A percentile compares a stretch with the other conserved stretches of the same genome.
These are phyloP conservation scores for Clarireedia homoeocarpa DNA, from an alignment of 2,329 filamentous ascomycete species.

Conservation along the genomic window DNA sequence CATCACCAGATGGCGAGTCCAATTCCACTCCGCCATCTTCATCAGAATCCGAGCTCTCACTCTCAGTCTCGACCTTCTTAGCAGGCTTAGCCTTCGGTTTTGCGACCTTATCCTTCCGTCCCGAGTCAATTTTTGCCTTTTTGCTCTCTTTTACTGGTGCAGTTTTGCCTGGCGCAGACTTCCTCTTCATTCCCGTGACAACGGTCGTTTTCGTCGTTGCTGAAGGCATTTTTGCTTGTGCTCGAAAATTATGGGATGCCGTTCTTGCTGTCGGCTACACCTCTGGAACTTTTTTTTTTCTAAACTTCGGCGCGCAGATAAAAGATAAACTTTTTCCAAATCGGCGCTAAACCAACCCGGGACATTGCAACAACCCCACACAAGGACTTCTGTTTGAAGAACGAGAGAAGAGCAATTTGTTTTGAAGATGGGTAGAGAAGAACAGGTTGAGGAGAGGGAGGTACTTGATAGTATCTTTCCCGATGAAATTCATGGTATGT, in stretches of 20 bases:
- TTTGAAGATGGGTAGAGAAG: slow-evolving; percentile 61
- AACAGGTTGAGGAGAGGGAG: slow-evolving; percentile 92
- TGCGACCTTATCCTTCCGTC: slow-evolving; percentile 4
- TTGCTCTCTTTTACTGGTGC: slow-evolving; percentile 38
- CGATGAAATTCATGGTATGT: slow-evolving; percentile 83
- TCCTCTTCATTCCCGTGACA: slow-evolving; percentile 47
- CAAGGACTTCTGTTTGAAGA: neutral
- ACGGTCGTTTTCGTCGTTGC: slow-evolving; percentile 36
- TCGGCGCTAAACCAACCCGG: slow-evolving; percentile 19
- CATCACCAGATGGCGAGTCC: slow-evolving; percentile 27
- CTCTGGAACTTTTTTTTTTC: slow-evolving; percentile 14
- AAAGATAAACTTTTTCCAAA: slow-evolving; percentile 11
- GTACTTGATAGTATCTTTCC: slow-evolving; percentile 98
- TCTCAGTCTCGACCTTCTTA: slow-evolving; percentile 31
- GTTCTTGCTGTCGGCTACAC: neutral
- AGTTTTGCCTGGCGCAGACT: slow-evolving; percentile 41
- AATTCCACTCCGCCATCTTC: slow-evolving; percentile 24
- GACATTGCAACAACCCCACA: slow-evolving; percentile 8
- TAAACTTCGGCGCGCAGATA: slow-evolving; percentile 4
- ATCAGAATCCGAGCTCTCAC: slow-evolving; percentile 22
- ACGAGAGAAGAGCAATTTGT: slow-evolving; percentile 3
- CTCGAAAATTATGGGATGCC: slow-evolving; percentile 1
- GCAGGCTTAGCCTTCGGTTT: slow-evolving; percentile 14
- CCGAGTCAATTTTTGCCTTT: slow-evolving; percentile 39
- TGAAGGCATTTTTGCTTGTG: slow-evolving; percentile 24